Evolutionary conservation across 768 basidiomycete genomes (phyloP).

Genomic region (Tubosaeta brunneosetosa): DNA sequence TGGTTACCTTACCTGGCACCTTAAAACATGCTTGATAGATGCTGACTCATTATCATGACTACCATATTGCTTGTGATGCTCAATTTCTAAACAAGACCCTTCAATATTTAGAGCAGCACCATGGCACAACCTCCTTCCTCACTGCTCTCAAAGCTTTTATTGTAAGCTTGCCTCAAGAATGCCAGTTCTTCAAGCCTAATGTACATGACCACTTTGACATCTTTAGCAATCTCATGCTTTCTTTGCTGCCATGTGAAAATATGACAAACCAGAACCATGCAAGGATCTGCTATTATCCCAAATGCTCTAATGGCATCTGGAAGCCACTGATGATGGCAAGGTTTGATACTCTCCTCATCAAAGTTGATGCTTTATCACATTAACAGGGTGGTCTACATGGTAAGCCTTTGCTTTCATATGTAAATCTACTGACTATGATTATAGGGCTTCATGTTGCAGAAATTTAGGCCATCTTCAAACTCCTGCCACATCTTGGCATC

Average conservation of each 20-base stretch:
- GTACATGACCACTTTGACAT: neutral
- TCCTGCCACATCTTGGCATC: constrained; percentile 10
- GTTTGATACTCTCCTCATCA: neutral
- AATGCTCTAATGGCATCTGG: neutral
- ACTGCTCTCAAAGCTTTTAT: neutral
- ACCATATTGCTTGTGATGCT: neutral
- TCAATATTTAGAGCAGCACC: neutral
- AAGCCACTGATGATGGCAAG: neutral
- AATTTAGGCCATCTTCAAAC: constrained; percentile 25
- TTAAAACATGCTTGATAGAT: no score
- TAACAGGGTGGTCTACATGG: neutral
- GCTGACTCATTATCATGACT: no score
- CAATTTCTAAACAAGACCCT: neutral
- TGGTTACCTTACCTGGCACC: no score
- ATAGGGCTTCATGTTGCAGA: constrained; percentile 25
- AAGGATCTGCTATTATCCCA: neutral
- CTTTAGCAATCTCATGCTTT: neutral
- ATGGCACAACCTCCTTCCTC: neutral
- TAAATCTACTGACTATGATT: neutral
- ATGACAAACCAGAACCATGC: neutral
- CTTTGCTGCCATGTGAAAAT: neutral
- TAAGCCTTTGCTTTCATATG: neutral
- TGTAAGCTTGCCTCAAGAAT: neutral
- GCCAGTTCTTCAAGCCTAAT: neutral
- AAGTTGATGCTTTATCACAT: neutral